Percentiles rank a stretch among this genome's conserved stretches.
Evolutionary conservation across 2,329 filamentous ascomycete genomes (phyloP).

Genomic region (Tolypocladium inflatum): DNA sequence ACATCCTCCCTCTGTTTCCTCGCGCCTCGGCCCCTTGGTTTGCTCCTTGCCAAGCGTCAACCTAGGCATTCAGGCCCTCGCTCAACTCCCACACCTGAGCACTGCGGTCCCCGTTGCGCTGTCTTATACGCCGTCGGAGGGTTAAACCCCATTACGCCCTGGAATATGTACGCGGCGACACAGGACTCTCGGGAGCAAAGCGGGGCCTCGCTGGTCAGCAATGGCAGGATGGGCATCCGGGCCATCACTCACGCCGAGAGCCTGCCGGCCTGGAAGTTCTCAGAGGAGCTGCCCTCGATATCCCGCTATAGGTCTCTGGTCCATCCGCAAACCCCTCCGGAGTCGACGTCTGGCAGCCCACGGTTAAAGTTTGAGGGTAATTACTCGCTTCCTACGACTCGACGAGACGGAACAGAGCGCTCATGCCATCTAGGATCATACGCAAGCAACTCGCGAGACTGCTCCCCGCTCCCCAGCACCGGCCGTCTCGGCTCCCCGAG

Average conservation of each 20-base stretch:
- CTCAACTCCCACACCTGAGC: not conserved
- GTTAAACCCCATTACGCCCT: not conserved
- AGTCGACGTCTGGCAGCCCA: conserved; percentile 24
- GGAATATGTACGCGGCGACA: conserved; percentile 6
- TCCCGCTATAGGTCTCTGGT: conserved; percentile 7
- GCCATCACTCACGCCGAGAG: conserved; percentile 10
- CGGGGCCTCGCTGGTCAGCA: conserved; percentile 5
- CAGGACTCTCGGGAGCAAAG: conserved; percentile 6
- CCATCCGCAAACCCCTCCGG: conserved; percentile 18
- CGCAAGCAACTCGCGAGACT: conserved; percentile 12
- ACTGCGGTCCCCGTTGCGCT: not conserved
- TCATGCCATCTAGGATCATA: conserved; percentile 9
- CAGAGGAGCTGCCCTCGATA: no score
- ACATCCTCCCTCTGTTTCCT: conserved; percentile 11
- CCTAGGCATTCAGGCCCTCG: not conserved
- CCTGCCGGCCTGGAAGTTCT: conserved; percentile 9
- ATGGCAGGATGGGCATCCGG: conserved; percentile 11
- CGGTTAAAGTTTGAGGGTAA: conserved; percentile 22
- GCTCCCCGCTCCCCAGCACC: conserved; percentile 15
- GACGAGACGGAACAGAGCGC: not conserved
- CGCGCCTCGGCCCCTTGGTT: not conserved
- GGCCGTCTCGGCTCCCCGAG: conserved; percentile 6
- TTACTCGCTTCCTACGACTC: conserved; percentile 3
- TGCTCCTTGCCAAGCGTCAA: not conserved
- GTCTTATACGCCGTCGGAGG: conserved; percentile 7